Evolutionary conservation across 371 early-diverging fungal species (phyloP).

Genomic region (Mucor piriformis): DNA sequence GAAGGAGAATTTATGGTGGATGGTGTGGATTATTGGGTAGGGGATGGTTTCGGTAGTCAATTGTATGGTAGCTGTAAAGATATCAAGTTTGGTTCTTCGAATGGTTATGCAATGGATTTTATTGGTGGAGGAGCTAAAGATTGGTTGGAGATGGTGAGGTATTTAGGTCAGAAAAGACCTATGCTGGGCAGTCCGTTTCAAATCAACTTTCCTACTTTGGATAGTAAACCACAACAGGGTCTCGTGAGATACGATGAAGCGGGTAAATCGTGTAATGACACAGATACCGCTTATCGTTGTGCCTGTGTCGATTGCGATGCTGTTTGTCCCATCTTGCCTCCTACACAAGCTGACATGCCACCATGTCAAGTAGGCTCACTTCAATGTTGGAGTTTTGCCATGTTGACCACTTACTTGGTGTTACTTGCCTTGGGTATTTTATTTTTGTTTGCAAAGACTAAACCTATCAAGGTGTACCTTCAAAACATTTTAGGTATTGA

Average conservation of each 20-base stretch:
- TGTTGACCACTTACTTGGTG: slow-evolving; percentile 53
- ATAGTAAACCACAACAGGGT: slow-evolving; percentile 33
- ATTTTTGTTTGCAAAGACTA: slow-evolving; percentile 29
- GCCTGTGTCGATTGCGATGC: slow-evolving; percentile 75
- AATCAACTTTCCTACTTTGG: slow-evolving; percentile 67
- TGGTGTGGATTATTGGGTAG: slow-evolving; percentile 64
- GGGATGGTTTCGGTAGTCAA: slow-evolving; percentile 58
- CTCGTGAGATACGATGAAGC: slow-evolving; percentile 42
- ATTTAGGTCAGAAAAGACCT: slow-evolving; percentile 66
- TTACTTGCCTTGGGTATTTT: slow-evolving; percentile 37
- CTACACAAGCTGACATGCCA: slow-evolving; percentile 51
- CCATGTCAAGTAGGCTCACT: slow-evolving; percentile 55
- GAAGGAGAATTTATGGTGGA: slow-evolving; percentile 43
- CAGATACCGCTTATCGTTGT: slow-evolving; percentile 62
- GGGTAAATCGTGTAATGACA: slow-evolving; percentile 61
- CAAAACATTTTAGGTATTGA: slow-evolving; percentile 22
- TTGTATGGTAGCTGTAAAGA: slow-evolving; percentile 79
- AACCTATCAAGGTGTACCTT: slow-evolving; percentile 15
- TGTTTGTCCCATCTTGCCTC: slow-evolving; percentile 61
- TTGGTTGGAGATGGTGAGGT: slow-evolving; percentile 67
- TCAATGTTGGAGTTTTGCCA: slow-evolving; percentile 64
- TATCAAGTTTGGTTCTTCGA: slow-evolving; percentile 71
- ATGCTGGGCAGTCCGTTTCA: slow-evolving; percentile 73
- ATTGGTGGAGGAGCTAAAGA: slow-evolving; percentile 77
- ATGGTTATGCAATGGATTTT: slow-evolving; percentile 75